These are phyloP conservation scores for Brassica hybrid DNA, from an alignment of 441 rosid genomes.

Conservation along the genomic window DNA sequence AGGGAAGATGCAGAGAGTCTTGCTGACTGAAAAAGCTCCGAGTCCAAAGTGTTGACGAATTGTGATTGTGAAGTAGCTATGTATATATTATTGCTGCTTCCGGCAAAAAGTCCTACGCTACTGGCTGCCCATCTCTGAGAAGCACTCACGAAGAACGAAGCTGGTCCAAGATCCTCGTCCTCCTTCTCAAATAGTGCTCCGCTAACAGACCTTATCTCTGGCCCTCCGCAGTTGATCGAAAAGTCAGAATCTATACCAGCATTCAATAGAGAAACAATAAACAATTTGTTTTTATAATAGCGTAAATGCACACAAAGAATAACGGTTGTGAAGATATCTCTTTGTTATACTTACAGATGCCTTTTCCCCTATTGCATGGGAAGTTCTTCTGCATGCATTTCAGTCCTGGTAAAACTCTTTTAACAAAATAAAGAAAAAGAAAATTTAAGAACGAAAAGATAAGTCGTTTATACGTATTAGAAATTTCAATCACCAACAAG, in stretches of 20 bases:
- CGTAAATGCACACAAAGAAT: not conserved
- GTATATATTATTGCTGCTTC: slow-evolving; percentile 41
- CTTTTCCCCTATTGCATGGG: slow-evolving; percentile 52
- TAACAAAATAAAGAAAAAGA: not conserved
- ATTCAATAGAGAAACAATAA: not conserved
- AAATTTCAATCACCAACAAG: not conserved
- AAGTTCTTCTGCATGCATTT: slow-evolving; percentile 63
- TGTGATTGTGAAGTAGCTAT: not conserved
- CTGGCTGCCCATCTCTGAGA: slow-evolving; percentile 32
- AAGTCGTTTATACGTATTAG: not conserved
- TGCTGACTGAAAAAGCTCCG: slow-evolving; percentile 50
- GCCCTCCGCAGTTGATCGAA: slow-evolving; percentile 62
- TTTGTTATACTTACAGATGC: slow-evolving; percentile 46
- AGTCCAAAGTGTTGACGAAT: slow-evolving; percentile 20
- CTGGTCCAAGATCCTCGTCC: slow-evolving; percentile 38
- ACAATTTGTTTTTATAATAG: not conserved
- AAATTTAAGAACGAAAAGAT: too few relatives aligned
- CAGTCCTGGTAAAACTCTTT: slow-evolving; percentile 43
- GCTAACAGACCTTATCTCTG: slow-evolving; percentile 33
- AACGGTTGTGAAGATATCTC: not conserved
- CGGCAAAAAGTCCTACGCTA: slow-evolving; percentile 45
- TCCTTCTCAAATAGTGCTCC: slow-evolving; percentile 54
- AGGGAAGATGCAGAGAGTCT: slow-evolving; percentile 72
- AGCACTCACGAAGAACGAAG: slow-evolving; percentile 27
- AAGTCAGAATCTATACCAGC: slow-evolving; percentile 49